These are phyloP conservation scores for Chloranthus sessilifolius DNA, from an alignment of 164 flowering plant genomes.

Conservation along the genomic window DNA sequence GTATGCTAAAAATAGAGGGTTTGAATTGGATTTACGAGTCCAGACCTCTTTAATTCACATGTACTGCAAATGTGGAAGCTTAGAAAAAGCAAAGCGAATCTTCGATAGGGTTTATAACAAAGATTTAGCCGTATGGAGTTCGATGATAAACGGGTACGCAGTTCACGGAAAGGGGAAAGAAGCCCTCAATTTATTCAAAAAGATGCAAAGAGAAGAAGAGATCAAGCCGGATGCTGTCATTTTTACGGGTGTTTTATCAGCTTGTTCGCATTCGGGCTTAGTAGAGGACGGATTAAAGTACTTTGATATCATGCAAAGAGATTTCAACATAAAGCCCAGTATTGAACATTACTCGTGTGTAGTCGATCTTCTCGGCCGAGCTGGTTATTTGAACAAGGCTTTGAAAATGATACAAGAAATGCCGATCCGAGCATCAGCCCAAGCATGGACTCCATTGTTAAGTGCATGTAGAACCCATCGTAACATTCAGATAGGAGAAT, in stretches of 20 bases:
- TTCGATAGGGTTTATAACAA: slow-evolving; percentile 21
- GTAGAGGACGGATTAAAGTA: slow-evolving; percentile 29
- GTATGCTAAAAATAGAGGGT: slow-evolving; percentile 20
- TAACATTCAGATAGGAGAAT: slow-evolving; percentile 25
- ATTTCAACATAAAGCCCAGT: slow-evolving; percentile 26
- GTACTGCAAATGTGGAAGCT: slow-evolving; percentile 39
- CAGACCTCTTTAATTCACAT: slow-evolving; percentile 36
- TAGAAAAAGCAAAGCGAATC: slow-evolving; percentile 24
- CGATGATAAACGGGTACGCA: slow-evolving; percentile 37
- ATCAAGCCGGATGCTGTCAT: slow-evolving; percentile 28
- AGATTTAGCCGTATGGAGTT: slow-evolving; percentile 39
- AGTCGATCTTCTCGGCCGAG: slow-evolving; percentile 30
- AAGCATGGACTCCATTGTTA: slow-evolving; percentile 28
- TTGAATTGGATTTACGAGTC: slow-evolving; percentile 21
- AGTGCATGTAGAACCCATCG: slow-evolving; percentile 32
- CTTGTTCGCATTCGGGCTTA: slow-evolving; percentile 36
- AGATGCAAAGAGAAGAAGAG: slow-evolving; percentile 23
- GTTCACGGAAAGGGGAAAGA: slow-evolving; percentile 33
- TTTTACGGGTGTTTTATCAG: slow-evolving; percentile 25
- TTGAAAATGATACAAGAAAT: slow-evolving; percentile 21
- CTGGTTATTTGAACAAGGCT: slow-evolving; percentile 28
- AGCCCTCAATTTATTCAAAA: slow-evolving; percentile 27
- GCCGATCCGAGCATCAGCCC: slow-evolving; percentile 19
- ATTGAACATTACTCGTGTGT: slow-evolving; percentile 28
- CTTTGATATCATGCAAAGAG: slow-evolving; percentile 26